Conservation (phyloP, 2,329 filamentous ascomycete genomes). For the Neurospora sp. region DNA sequence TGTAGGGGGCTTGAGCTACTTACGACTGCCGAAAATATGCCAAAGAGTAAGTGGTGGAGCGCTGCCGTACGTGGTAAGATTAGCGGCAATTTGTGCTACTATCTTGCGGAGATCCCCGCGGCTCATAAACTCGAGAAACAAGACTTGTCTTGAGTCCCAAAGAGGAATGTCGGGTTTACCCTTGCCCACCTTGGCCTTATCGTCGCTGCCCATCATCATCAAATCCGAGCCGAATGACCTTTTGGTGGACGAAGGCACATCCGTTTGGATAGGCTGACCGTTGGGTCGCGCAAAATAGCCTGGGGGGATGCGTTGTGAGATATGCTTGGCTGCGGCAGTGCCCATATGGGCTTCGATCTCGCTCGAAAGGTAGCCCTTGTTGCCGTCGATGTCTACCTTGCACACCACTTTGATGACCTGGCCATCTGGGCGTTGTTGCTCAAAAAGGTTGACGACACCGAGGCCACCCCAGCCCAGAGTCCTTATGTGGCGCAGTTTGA, state of each 20-base stretch:
- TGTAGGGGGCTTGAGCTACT: not conserved
- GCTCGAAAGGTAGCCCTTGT: not conserved
- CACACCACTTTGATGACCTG: constrained; percentile 2
- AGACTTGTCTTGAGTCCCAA: not conserved
- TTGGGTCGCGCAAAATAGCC: not conserved
- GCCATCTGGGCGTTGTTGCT: not conserved
- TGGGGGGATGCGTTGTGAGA: not conserved
- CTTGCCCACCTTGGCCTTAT: constrained; percentile 1
- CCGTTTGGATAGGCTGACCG: not conserved
- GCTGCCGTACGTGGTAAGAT: not conserved
- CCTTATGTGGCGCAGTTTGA: constrained; percentile 1
- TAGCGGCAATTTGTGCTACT: not conserved
- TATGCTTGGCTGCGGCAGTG: constrained; percentile 6
- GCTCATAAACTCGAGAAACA: constrained; percentile 13
- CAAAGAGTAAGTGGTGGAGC: constrained; percentile 2
- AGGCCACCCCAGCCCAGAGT: constrained; percentile 8
- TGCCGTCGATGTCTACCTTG: constrained; percentile 1
- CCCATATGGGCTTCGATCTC: constrained; percentile 4
- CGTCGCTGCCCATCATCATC: not conserved
- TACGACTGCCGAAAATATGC: constrained; percentile 8
- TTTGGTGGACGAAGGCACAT: not conserved
- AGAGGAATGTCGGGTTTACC: constrained; percentile 4
- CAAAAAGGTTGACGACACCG: constrained; percentile 5
- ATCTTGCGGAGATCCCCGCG: constrained; percentile 6
- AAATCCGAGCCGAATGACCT: not conserved